phyloP scores from a whole-genome alignment of 306 rosid species.

The Purshia tridentata region DNA sequence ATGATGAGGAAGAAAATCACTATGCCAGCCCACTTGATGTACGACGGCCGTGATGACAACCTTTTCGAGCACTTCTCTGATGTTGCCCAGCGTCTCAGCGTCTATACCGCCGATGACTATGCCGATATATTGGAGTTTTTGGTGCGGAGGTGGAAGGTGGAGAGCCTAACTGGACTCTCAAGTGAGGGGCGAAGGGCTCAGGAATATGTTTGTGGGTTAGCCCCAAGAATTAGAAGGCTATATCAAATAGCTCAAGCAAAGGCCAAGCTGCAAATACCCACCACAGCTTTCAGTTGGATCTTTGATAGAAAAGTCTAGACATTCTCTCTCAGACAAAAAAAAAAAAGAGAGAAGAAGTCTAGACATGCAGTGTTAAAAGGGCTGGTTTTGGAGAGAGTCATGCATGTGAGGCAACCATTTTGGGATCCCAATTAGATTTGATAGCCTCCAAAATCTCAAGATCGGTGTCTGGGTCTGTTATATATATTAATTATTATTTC shows the following conservation, averaged over 20 bases:
- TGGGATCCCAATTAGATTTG: too few relatives aligned
- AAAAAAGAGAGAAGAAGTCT: too few relatives aligned
- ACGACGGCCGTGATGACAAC: not conserved
- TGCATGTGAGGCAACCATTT: too few relatives aligned
- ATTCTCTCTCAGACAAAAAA: too few relatives aligned
- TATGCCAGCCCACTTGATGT: not conserved
- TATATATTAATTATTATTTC: too few relatives aligned
- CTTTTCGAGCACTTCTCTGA: not conserved
- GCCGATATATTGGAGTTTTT: not conserved
- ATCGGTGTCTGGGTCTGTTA: too few relatives aligned
- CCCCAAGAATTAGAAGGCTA: not conserved
- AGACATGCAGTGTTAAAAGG: too few relatives aligned
- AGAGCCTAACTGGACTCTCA: not conserved
- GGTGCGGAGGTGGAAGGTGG: not conserved
- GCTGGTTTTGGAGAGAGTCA: too few relatives aligned
- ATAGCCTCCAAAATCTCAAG: too few relatives aligned
- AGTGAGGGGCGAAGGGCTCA: not conserved
- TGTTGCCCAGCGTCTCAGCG: not conserved
- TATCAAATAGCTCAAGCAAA: not conserved
- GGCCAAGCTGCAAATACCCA: not conserved
- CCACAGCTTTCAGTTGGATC: not conserved
- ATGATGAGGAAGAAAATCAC: conserved; percentile 5
- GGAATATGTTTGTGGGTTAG: not conserved
- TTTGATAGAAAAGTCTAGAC: not conserved
- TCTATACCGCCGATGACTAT: not conserved